Base-by-base conservation (phyloP, 805 yeast genomes). In the Monosporozyma unispora region DNA sequence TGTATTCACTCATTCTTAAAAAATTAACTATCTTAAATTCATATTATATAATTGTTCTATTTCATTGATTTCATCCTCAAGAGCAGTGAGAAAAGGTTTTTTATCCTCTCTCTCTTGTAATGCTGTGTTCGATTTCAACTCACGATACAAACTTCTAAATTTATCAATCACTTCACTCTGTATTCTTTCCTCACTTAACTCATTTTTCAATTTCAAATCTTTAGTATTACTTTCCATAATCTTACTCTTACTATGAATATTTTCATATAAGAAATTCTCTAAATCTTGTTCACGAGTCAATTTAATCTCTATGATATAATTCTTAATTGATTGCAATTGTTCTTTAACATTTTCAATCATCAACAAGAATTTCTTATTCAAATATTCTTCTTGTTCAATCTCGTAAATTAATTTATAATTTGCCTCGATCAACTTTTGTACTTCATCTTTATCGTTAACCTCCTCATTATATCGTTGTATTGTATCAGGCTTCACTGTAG, bases 381-480 rank as follows among this genome's bases (percentile, higher is more conserved):
- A 49, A 45, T 59, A 64, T 46, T 62, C 66, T 29, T 61, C 60
- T 38, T 61, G 57, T 48, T 63, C 61, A 41, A 65, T 63, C 43
- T 62, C 57, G 44, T 62, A 62, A 5, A 65, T 38, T 4, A 64
- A 46, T 16, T 52, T 45, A 47, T 58, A 64, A 45, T 65, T 65
- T 44, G 61, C 66, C 40, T 49, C 47, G 2, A 59, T 52, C 25
- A 65, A 48, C 38, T 22, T 35, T 16, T 61, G 60, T 16, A 49
- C 52, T 33, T 57, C 56, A 4, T 52, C 37, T 1, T 56, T 53
- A 16, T 37, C 38, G 9, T 52, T 35, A 14, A 50, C 38, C 9
- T 27, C 31, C 19, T 31, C 47, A 3, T 54, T 48, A 41, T 55
- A 52, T 11, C 48, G 45, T 5, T 48, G 50, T 18, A 37, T 31